Conservation (phyloP, 352 stramenopile species). For the Poterioochromonas sp. region DNA sequence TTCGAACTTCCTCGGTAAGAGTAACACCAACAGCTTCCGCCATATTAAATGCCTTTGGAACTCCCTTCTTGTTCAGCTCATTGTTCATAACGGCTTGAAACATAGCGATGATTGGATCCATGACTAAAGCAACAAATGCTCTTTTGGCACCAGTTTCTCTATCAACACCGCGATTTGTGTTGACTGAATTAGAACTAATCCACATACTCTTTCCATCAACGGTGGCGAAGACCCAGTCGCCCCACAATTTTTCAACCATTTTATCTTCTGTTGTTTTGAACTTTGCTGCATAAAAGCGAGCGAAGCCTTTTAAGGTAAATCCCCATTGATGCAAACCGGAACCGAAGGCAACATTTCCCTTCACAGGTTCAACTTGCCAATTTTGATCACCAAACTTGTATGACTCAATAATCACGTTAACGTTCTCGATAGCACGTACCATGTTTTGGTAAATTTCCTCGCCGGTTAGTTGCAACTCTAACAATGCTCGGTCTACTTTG, state of each 20-base stretch:
- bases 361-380: conserved; percentile 90
- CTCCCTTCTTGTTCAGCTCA: conserved; percentile 83
- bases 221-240: conserved; percentile 69
- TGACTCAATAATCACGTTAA: conserved; percentile 98
- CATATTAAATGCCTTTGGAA: conserved; percentile 79
- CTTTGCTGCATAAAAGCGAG: conserved; percentile 94
- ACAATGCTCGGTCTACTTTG: conserved; percentile 97
- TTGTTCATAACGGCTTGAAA: conserved; percentile 99
- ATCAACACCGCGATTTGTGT: conserved; percentile 14
- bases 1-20: conserved; percentile 92
- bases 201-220: conserved; percentile 44
- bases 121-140: conserved; percentile 99
- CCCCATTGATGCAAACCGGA: conserved; percentile 98
- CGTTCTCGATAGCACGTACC: conserved; percentile 91
- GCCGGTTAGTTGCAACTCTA: conserved; percentile 94
- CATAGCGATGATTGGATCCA: conserved; percentile 98
- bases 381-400: conserved; percentile 88
- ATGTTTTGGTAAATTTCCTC: conserved; percentile 99
- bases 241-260: conserved; percentile 99
- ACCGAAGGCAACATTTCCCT: conserved; percentile 96
- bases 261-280: conserved; percentile 95
- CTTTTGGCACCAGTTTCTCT: conserved; percentile 63
- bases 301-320: conserved; percentile 99
- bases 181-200: conserved; percentile 44
- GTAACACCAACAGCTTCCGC: conserved; percentile 87